These are phyloP conservation scores for Colletotrichum sp. DNA, from an alignment of 2,329 filamentous ascomycete genomes.

Conservation along the genomic window DNA sequence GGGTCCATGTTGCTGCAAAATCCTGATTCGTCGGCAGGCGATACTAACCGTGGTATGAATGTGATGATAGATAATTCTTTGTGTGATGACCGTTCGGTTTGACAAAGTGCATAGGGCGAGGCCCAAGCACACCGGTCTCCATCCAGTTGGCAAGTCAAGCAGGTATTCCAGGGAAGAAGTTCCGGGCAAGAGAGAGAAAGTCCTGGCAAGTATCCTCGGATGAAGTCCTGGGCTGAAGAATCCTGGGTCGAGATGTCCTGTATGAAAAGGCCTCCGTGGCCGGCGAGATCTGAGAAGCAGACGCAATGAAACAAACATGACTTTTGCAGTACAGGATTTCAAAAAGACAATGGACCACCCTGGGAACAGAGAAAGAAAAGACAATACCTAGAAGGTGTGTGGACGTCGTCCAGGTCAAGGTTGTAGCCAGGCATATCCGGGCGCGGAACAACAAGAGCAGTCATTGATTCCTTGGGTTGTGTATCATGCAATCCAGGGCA, in stretches of 20 bases:
- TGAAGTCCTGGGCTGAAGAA: background rate
- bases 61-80: slow-evolving; percentile 27
- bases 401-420: slow-evolving; percentile 64
- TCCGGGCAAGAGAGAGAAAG: background rate
- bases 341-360: slow-evolving; percentile 45
- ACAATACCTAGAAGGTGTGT: slow-evolving; percentile 68
- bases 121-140: slow-evolving; percentile 5
- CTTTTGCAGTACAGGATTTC: slow-evolving; percentile 29
- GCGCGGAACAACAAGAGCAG: slow-evolving; percentile 53
- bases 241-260: slow-evolving; percentile 16
- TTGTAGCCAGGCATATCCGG: slow-evolving; percentile 61
- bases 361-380: slow-evolving; percentile 52
- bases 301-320: slow-evolving; percentile 31
- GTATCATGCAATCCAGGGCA: slow-evolving; percentile 25
- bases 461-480: slow-evolving; percentile 51
- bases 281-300: slow-evolving; percentile 15
- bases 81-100: slow-evolving; percentile 34
- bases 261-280: slow-evolving; percentile 7
- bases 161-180: background rate
- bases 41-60: slow-evolving; percentile 39
- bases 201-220: slow-evolving; percentile 6
- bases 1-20: slow-evolving; percentile 23
- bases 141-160: background rate
- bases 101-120: slow-evolving; percentile 27
- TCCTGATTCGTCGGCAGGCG: slow-evolving; percentile 29